Percentiles rank a stretch among this genome's conserved stretches.
Conservation (phyloP, 179 eudicot genomes). For the Sideroxylon spinosum region DNA sequence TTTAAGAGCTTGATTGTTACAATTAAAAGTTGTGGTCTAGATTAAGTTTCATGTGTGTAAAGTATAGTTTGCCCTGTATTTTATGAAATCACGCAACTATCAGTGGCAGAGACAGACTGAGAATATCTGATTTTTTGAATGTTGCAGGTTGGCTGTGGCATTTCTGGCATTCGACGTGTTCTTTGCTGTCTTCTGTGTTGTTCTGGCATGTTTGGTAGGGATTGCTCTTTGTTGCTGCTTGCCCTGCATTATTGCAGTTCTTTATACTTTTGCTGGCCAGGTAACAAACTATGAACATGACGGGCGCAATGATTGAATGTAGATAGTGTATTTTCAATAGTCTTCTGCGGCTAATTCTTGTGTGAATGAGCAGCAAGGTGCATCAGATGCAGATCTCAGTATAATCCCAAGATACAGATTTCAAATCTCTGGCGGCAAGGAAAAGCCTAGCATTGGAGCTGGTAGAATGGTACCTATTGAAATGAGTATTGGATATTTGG, state of each 20-base stretch:
- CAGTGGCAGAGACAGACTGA: constrained; percentile 3
- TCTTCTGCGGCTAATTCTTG: constrained; percentile 13
- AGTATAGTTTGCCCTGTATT: too few relatives aligned
- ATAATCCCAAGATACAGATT: constrained; percentile 73
- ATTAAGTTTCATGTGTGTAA: too few relatives aligned
- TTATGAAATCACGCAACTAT: background rate
- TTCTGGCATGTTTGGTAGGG: constrained; percentile 90
- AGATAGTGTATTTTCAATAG: background rate
- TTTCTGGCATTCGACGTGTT: constrained; percentile 94
- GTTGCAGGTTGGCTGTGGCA: constrained; percentile 86
- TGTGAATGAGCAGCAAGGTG: constrained; percentile 74
- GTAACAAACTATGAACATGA: constrained; percentile 30
- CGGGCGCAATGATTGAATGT: background rate
- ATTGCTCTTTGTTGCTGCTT: constrained; percentile 95
- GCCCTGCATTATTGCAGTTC: constrained; percentile 95
- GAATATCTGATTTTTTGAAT: constrained; percentile 18
- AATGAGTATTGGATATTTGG: constrained; percentile 51
- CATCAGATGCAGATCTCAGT: constrained; percentile 86
- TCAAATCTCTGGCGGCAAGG: constrained; percentile 42
- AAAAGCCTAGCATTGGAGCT: constrained; percentile 50
- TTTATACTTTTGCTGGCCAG: constrained; percentile 93
- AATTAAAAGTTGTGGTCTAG: too few relatives aligned
- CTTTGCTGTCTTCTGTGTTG: constrained; percentile 90
- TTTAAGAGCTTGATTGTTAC: too few relatives aligned
- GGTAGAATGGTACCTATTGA: constrained; percentile 83